Base-by-base conservation (phyloP, 495 filamentous ascomycete genomes). In the Penicillium taxi region DNA sequence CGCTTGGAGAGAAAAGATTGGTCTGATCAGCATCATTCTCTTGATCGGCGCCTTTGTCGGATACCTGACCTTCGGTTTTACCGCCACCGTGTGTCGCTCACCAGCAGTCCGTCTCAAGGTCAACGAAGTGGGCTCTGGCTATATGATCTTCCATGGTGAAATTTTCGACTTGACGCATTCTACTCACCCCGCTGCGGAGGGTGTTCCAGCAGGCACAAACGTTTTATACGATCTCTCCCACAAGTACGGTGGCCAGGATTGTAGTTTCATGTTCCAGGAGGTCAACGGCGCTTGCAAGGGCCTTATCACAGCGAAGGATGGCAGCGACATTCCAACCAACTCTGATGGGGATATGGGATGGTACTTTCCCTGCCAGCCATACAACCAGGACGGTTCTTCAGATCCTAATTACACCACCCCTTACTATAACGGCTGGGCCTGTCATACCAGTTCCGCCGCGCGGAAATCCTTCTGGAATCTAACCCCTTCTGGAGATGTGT, bases 1-100 rank as follows among this genome's bases (percentile, higher is more conserved):
- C 45, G 93, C 93, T 12, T 99, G 93, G 93, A 79, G 93, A 39
- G 93, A 99, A 59, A 99, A 99, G 73, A 94, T 99, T 72, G 93
- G 93, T 5, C 67, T 99, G 37, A 83, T 96, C 55, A 93, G 86
- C 65, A 75, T 96, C 51, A 96, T 99, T 52, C 48, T 94, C 13
- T 58, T 86, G 38, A 87, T 96, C 52, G 89, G 84, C 54, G 75
- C 76, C 8, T 80, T 93, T 50, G 91, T 99, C 37, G 93, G 93
- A 47, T 99, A 89, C 62, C 66, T 99, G 25, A 99, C 93, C 0
- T 96, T 99, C 47, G 93, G 91, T 26, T 99, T 99, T 55, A 94
- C 86, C 5, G 72, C 84, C 35, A 78, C 78, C 6, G 91, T 96
- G 13, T 99, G 93, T 58, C 81, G 75, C 36, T 61, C 49, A 13